phyloP scores from a whole-genome alignment of 73 alveolate genomes.

The Paramecium primaurelia region DNA sequence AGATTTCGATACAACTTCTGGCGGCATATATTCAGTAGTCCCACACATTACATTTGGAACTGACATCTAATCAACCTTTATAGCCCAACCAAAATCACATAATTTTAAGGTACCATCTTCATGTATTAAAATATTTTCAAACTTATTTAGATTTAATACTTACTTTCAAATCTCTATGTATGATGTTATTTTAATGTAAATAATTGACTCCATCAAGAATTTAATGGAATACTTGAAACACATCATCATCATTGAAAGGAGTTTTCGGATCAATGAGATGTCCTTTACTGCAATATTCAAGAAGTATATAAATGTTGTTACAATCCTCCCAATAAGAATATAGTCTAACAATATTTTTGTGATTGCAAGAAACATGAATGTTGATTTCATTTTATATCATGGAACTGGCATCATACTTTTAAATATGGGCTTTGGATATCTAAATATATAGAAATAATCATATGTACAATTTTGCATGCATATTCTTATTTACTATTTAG shows the following conservation, averaged over 20 bases:
- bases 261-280: not conserved
- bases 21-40: constrained; percentile 57
- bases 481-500: not conserved
- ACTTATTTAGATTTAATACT: not conserved
- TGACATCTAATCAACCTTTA: not conserved
- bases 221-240: not conserved
- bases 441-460: not conserved
- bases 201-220: not conserved
- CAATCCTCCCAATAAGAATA: not conserved
- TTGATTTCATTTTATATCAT: not conserved
- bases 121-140: constrained; percentile 55
- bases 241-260: not conserved
- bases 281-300: constrained; percentile 32
- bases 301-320: not conserved
- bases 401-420: not conserved
- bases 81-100: constrained; percentile 66
- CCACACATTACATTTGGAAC: constrained; percentile 37
- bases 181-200: not conserved
- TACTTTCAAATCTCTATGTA: constrained; percentile 59
- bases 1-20: constrained; percentile 76
- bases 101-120: constrained; percentile 58
- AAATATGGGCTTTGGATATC: not conserved
- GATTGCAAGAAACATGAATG: not conserved
- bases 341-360: not conserved
- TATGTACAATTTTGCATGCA: not conserved